Evolutionary conservation across 2,329 filamentous ascomycete genomes (phyloP), one percentile per base, ranked within the genome.

Genomic region (Phoma herbarum): DNA sequence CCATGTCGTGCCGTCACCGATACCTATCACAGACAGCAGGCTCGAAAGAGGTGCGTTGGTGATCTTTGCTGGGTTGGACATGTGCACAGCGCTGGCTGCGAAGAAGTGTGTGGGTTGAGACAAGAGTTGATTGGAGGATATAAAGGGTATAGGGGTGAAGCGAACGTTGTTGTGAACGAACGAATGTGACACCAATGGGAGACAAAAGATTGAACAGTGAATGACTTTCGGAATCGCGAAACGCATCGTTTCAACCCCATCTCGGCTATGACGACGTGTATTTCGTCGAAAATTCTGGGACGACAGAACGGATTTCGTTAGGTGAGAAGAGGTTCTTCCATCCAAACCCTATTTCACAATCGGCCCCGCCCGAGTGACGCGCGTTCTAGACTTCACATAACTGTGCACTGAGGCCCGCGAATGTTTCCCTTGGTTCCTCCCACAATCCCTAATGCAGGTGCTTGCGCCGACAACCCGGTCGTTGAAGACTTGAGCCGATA

Each of bases 351-450:
- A 4, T n/a, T 7, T 11, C 20, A 3, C 11, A 42, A 20, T 20
- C 4, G 39, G 11, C n/a, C n/a, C 47, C 12, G 18, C 14, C 12
- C 14, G 16, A 48, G 22, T 26, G 33, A 16, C 26, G 41, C 33
- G 42, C 33, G 25, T 33, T 29, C 22, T n/a, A 11, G 4, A 3
- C 3, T 39, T 53, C 44, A 58, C 56, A 58, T 58, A 2, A 50
- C 49, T 16, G 18, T 26, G 22, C 56, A 58, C 56, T 58, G 56
- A 8, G 22, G 35, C 7, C 56, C 56, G 3, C 56, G 49, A 9
- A 53, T 53, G 29, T 39, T 49, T 9, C 45, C 44, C 18, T 37
- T 46, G 3, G 22, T 41, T 2, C 41, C 41, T 20, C 31, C 51
- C 8, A 44, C n/a, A 14, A 53, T 53, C 12, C 29, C 44, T 29